These are phyloP conservation scores for Smittium culicis DNA, from an alignment of 371 early-diverging fungal genomes.

Conservation along the genomic window DNA sequence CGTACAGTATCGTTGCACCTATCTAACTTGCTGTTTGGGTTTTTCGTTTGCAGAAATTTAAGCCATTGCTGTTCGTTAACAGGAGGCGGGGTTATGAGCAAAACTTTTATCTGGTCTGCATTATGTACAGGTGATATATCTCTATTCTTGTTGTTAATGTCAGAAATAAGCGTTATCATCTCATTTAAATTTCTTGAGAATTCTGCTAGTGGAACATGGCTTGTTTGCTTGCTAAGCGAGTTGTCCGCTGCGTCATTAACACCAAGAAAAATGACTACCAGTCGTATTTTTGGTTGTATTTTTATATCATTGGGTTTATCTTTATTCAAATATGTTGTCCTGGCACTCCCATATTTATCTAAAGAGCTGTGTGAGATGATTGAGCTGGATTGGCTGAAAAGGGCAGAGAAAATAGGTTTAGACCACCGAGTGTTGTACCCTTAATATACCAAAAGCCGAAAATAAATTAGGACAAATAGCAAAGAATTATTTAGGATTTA, in stretches of 20 bases:
- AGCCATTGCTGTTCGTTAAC: neutral
- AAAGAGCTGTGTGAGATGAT: too few relatives aligned
- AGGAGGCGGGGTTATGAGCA: neutral
- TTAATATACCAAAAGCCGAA: slow-evolving; percentile 12
- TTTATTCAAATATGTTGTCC: too few relatives aligned
- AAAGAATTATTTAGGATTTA: neutral
- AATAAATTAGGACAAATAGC: neutral
- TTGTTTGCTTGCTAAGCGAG: neutral
- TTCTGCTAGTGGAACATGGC: neutral
- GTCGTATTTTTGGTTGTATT: too few relatives aligned
- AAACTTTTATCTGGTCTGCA: neutral
- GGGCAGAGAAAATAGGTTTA: slow-evolving; percentile 38
- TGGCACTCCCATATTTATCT: too few relatives aligned
- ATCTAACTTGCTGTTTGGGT: neutral
- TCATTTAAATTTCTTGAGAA: neutral
- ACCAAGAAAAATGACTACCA: neutral
- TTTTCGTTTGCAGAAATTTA: neutral
- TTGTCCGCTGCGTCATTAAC: neutral
- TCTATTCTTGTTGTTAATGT: neutral
- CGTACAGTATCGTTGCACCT: neutral
- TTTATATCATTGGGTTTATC: too few relatives aligned
- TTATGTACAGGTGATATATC: too few relatives aligned
- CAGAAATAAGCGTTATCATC: neutral
- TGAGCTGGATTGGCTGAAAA: too few relatives aligned
- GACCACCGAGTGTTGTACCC: slow-evolving; percentile 65